Evolutionary conservation across 768 basidiomycete species (phyloP).

Genomic region (Trametes maxima): DNA sequence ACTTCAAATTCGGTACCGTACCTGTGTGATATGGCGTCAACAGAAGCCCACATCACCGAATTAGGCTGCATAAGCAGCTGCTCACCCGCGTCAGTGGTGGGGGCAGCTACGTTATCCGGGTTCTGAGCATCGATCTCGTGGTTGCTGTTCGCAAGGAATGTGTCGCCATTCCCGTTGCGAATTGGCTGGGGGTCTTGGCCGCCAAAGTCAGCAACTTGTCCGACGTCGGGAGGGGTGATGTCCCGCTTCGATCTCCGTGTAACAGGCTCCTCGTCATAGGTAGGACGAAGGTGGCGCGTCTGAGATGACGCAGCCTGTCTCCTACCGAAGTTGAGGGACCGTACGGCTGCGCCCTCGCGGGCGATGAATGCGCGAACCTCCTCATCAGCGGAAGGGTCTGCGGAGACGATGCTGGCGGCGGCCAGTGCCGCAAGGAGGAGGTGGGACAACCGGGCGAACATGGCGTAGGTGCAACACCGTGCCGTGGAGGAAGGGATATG

Average conservation of each 20-base stretch:
- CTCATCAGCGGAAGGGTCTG: slow-evolving; percentile 1
- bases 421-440: slow-evolving; percentile 15
- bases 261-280: slow-evolving; percentile 9
- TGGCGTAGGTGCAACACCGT: neutral
- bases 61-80: neutral
- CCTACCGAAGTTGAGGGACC: slow-evolving; percentile 21
- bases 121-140: slow-evolving; percentile 29
- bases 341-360: slow-evolving; percentile 14
- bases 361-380: slow-evolving; percentile 19
- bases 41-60: slow-evolving; percentile 5
- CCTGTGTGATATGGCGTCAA: slow-evolving; percentile 24
- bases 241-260: slow-evolving; percentile 22
- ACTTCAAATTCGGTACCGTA: slow-evolving; percentile 31
- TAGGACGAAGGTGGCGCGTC: slow-evolving; percentile 28
- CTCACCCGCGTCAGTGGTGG: slow-evolving; percentile 27
- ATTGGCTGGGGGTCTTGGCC: slow-evolving; percentile 27
- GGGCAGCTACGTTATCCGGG: slow-evolving; percentile 30
- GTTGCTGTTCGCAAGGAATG: slow-evolving; percentile 27
- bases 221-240: slow-evolving; percentile 26
- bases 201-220: slow-evolving; percentile 27
- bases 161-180: slow-evolving; percentile 25
- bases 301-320: slow-evolving; percentile 20
- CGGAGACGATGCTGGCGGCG: slow-evolving; percentile 9
- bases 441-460: slow-evolving; percentile 13
- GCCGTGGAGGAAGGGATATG: neutral